Percentiles rank a stretch among this genome's conserved stretches.
Conservation (phyloP, 2,329 filamentous ascomycete genomes). For the Botryotinia convoluta region DNA sequence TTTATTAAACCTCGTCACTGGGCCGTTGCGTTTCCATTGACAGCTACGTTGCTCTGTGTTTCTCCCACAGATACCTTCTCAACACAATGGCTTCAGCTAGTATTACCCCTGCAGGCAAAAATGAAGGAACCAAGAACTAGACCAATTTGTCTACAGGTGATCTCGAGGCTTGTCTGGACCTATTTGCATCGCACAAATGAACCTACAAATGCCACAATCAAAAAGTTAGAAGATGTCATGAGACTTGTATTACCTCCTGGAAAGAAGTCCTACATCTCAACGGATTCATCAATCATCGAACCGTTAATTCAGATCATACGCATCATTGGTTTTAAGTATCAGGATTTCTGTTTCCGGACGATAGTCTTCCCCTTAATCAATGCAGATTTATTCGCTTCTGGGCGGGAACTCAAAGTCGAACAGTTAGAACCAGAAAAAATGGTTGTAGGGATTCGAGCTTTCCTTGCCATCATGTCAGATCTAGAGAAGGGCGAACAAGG, state of each 20-base stretch:
- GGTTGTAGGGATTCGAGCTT: conserved; percentile 94
- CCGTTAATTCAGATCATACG: conserved; percentile 91
- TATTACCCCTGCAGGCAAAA: conserved; percentile 73
- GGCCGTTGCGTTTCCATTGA: conserved; percentile 82
- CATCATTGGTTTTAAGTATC: conserved; percentile 89
- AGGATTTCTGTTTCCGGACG: conserved; percentile 86
- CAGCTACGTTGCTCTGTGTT: conserved; percentile 81
- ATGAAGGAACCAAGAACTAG: conserved; percentile 80
- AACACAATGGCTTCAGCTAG: conserved; percentile 80
- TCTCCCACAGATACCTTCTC: conserved; percentile 82
- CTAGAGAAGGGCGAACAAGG: conserved; percentile 79
- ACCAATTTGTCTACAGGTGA: conserved; percentile 79
- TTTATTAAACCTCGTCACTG: conserved; percentile 91
- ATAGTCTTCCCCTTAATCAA: conserved; percentile 97
- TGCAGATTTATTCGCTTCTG: conserved; percentile 77
- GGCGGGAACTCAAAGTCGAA: conserved; percentile 65
- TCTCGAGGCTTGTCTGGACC: conserved; percentile 89
- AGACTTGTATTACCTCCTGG: conserved; percentile 78
- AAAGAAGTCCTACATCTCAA: conserved; percentile 76
- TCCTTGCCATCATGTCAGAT: conserved; percentile 89
- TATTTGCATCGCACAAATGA: conserved; percentile 87
- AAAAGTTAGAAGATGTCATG: conserved; percentile 87
- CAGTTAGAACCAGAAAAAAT: conserved; percentile 94
- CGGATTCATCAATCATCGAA: conserved; percentile 80
- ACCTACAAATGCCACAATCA: conserved; percentile 60